Evolutionary conservation across 805 yeast genomes (phyloP).

Genomic region (Sungouiozyma intestinalis): DNA sequence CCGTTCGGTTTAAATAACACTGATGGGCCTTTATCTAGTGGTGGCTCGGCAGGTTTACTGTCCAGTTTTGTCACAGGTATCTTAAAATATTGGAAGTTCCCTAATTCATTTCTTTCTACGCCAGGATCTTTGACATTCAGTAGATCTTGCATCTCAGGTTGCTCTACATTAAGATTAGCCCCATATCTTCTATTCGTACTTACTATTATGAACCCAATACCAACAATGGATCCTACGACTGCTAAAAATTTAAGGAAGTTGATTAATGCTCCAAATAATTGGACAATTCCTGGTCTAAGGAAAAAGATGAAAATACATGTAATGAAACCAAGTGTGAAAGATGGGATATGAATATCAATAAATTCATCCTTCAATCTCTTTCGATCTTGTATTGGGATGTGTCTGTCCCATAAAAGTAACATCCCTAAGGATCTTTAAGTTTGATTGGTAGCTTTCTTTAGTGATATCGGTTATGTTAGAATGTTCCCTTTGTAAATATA

Average conservation of each 20-base stretch:
- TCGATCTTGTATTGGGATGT: neutral
- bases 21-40: neutral
- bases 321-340: slow-evolving; percentile 5
- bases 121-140: neutral
- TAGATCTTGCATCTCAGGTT: neutral
- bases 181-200: neutral
- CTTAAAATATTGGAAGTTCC: slow-evolving; percentile 16
- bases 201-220: slow-evolving; percentile 9
- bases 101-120: slow-evolving; percentile 4
- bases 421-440: neutral
- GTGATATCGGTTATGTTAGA: no score
- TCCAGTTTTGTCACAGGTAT: slow-evolving; percentile 19
- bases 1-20: neutral
- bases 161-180: neutral
- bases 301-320: slow-evolving; percentile 3
- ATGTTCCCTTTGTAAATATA: no score
- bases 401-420: neutral
- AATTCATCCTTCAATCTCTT: neutral
- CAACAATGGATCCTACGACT: slow-evolving; percentile 14
- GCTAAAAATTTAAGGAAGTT: slow-evolving; percentile 14
- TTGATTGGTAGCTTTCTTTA: no score
- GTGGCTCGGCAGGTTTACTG: neutral
- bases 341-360: slow-evolving; percentile 3
- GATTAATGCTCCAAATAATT: slow-evolving; percentile 16
- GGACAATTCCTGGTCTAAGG: slow-evolving; percentile 2